Percentiles rank a stretch among this genome's conserved stretches.
phyloP scores from a whole-genome alignment of 2,329 filamentous ascomycete genomes.

The Cercospora brassicicola region DNA sequence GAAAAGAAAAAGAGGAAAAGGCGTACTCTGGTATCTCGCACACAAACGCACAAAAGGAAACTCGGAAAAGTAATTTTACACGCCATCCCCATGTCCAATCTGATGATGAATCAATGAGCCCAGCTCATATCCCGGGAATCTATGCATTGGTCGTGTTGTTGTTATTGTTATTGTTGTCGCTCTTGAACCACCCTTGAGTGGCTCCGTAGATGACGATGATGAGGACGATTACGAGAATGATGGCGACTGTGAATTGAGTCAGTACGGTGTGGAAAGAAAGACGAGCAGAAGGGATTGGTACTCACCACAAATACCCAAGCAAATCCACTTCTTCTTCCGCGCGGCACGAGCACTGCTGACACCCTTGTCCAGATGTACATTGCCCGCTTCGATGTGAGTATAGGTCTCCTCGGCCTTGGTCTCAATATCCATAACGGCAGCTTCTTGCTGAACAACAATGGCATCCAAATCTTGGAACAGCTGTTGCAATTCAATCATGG shows the following conservation, averaged over 20 bases:
- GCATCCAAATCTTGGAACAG: constrained; percentile 88
- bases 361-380: constrained; percentile 77
- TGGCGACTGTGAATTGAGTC: constrained; percentile 27
- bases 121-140: constrained; percentile 1
- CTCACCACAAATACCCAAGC: constrained; percentile 70
- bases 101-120: neutral
- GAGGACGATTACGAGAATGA: constrained; percentile 42
- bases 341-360: constrained; percentile 77
- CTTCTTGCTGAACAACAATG: constrained; percentile 83
- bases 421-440: constrained; percentile 76
- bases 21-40: constrained; percentile 4
- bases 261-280: no score
- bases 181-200: constrained; percentile 31
- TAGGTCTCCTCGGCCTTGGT: constrained; percentile 82
- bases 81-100: neutral
- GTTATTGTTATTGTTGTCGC: constrained; percentile 21
- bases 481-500: constrained; percentile 82
- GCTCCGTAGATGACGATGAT: constrained; percentile 41
- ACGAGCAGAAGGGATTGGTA: constrained; percentile 29
- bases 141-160: constrained; percentile 10
- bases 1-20: neutral
- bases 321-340: constrained; percentile 95
- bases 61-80: neutral
- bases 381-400: constrained; percentile 80
- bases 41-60: neutral